Base-by-base conservation (phyloP, 148 eudicot genomes). In the Rheum nobile region DNA sequence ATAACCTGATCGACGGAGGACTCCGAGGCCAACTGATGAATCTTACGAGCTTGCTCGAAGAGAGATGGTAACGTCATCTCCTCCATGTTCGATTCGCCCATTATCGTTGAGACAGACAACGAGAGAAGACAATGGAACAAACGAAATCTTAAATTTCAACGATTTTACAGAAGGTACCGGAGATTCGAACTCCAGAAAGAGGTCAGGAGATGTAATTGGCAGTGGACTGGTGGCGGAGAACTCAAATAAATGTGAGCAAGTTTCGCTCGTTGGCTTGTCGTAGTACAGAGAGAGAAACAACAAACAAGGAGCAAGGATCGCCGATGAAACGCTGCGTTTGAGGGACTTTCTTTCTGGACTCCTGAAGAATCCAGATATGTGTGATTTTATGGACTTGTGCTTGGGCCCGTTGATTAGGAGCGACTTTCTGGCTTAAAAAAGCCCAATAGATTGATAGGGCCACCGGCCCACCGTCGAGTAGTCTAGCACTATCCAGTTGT, bases 21-120 rank as follows among this genome's bases (percentile, higher is more conserved):
- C 47, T 87, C 80, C 22, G 86, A 81, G 8, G 88, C 83, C 22
- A 43, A 28, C 28, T 81, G 79, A 59, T 83, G 86, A 65, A 87
- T 85, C 81, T 76, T 83, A 32, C 86, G 85, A 78, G 83, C 88
- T 77, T 85, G 86, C 74, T 87, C 86, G 72, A 87, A 81, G n/a
- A 87, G 80, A 41, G 86, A 71, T 0, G 90, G 86, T 67, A 84
- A 68, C 59, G 86, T 73, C 90, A 86, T 82, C 77, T 84, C 84
- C 28, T 82, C 79, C 80, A 77, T 79, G 68, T 81, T 84, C 68
- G 72, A 78, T 77, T 86, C 86, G 8, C 82, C 83, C 86, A 86
- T 86, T 14, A 19, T 11, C 11, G 38, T 8, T 4, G 42, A 37
- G 31, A 16, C 42, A n/a, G 14, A 37, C 37, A n/a, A 21, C 43